A percentile compares a stretch with the other conserved stretches of the same genome.
Conservation (phyloP, 1,284 basidiomycete genomes). For the Tremellales sp. region DNA sequence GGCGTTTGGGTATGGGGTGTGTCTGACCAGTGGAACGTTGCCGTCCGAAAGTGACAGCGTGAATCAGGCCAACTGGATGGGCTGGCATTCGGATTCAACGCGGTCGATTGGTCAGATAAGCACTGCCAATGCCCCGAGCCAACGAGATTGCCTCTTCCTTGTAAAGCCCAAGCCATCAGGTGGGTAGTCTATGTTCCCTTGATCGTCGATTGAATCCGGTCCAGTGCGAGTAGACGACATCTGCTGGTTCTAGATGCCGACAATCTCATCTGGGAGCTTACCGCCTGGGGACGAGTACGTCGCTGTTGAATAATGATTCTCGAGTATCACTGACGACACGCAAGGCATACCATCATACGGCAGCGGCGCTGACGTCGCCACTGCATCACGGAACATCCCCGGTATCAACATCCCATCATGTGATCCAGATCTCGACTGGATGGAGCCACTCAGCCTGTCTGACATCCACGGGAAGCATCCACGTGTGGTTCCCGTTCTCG, state of each 20-base stretch:
- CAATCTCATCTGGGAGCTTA: constrained; percentile 45
- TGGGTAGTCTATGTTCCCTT: too few species aligned
- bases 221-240: constrained; percentile 35
- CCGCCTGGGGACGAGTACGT: constrained; percentile 36
- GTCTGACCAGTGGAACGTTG: too few species aligned
- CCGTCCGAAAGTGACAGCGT: too few species aligned
- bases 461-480: constrained; percentile 63
- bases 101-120: constrained; percentile 25
- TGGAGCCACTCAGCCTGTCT: constrained; percentile 71
- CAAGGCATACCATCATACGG: constrained; percentile 40
- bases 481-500: constrained; percentile 67
- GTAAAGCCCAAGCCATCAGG: constrained; percentile 28
- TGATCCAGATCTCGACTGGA: constrained; percentile 66
- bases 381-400: constrained; percentile 20
- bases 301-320: neutral
- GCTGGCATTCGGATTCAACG: constrained; percentile 19
- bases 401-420: constrained; percentile 17
- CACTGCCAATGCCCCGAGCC: constrained; percentile 27
- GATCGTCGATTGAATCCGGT: too few species aligned
- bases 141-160: constrained; percentile 37
- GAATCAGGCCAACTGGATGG: constrained; percentile 67
- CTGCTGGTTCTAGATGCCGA: constrained; percentile 42
- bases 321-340: neutral
- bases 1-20: constrained; percentile 77
- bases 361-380: constrained; percentile 30